These are phyloP conservation scores for Candida takata DNA, from an alignment of 805 yeast genomes.

Conservation along the genomic window DNA sequence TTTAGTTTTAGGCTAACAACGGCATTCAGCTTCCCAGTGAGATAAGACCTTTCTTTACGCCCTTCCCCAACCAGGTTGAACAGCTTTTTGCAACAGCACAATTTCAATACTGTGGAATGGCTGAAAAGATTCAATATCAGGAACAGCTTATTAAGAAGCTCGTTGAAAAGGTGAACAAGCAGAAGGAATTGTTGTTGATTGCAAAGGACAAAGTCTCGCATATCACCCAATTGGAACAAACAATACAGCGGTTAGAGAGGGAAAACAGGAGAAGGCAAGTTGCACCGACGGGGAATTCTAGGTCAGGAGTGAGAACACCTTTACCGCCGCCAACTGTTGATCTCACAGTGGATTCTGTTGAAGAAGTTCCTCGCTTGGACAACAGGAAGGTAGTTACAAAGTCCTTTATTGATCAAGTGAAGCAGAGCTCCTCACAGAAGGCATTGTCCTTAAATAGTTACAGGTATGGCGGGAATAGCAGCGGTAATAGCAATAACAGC, in stretches of 20 bases:
- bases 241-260: conserved; percentile 8
- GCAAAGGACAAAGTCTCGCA: conserved; percentile 21
- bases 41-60: conserved; percentile 17
- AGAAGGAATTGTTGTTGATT: conserved; percentile 15
- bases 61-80: conserved; percentile 20
- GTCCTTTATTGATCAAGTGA: conserved; percentile 17
- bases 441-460: background rate
- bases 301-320: background rate
- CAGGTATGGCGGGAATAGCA: background rate
- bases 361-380: conserved; percentile 4
- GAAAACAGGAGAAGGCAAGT: conserved; percentile 7
- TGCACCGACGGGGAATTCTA: background rate
- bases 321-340: conserved; percentile 18
- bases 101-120: conserved; percentile 19
- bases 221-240: conserved; percentile 10
- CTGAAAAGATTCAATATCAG: conserved; percentile 17
- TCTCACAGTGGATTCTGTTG: conserved; percentile 16
- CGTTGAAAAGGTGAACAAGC: conserved; percentile 15
- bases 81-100: conserved; percentile 19
- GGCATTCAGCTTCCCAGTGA: conserved; percentile 18
- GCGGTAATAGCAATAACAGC: background rate
- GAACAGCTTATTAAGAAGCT: conserved; percentile 10
- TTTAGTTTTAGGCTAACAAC: too few species aligned
- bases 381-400: conserved; percentile 7
- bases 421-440: conserved; percentile 14